A percentile compares a stretch with the other conserved stretches of the same genome.
Evolutionary conservation across 768 basidiomycete species (phyloP).

Genomic region (Xerocomellus amylosporus): DNA sequence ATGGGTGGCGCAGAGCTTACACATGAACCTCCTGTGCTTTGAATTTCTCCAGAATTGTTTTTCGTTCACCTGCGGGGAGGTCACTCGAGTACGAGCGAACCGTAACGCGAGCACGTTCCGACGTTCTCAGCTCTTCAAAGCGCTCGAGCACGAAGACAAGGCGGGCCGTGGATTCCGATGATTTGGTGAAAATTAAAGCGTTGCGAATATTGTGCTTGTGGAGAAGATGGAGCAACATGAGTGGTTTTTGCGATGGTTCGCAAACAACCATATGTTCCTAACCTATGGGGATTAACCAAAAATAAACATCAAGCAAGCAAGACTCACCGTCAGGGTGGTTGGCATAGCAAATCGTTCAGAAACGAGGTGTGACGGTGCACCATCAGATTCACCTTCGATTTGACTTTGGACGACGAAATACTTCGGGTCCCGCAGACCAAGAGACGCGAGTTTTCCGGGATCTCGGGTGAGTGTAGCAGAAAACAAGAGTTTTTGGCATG

Average conservation of each 20-base stretch:
- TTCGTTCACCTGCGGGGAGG: conserved; percentile 68
- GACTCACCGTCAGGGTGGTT: conserved; percentile 62
- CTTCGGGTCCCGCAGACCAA: conserved; percentile 74
- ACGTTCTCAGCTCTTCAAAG: conserved; percentile 56
- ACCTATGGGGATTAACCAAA: conserved; percentile 2
- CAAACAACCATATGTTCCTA: conserved; percentile 89
- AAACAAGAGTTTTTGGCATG: conserved; percentile 94
- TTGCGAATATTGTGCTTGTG: conserved; percentile 58
- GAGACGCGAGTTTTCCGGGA: conserved; percentile 85
- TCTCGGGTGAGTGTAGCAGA: conserved; percentile 94
- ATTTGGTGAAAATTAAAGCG: conserved; percentile 95
- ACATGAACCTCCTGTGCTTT: conserved; percentile 77
- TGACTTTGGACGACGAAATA: conserved; percentile 81
- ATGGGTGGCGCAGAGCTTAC: conserved; percentile 43
- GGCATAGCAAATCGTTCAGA: conserved; percentile 85
- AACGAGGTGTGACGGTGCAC: conserved; percentile 49
- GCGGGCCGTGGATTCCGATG: conserved; percentile 82
- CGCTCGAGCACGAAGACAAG: conserved; percentile 79
- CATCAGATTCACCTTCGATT: conserved; percentile 34
- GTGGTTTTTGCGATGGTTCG: conserved; percentile 76
- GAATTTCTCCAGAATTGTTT: conserved; percentile 75
- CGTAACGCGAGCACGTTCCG: conserved; percentile 33
- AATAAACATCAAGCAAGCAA: background rate
- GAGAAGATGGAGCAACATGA: conserved; percentile 85
- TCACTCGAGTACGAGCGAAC: conserved; percentile 87